A percentile compares a stretch with the other conserved stretches of the same genome.
Evolutionary conservation across 495 filamentous ascomycete genomes (phyloP).

Genomic region (Hypoxylon lienhwacheense): DNA sequence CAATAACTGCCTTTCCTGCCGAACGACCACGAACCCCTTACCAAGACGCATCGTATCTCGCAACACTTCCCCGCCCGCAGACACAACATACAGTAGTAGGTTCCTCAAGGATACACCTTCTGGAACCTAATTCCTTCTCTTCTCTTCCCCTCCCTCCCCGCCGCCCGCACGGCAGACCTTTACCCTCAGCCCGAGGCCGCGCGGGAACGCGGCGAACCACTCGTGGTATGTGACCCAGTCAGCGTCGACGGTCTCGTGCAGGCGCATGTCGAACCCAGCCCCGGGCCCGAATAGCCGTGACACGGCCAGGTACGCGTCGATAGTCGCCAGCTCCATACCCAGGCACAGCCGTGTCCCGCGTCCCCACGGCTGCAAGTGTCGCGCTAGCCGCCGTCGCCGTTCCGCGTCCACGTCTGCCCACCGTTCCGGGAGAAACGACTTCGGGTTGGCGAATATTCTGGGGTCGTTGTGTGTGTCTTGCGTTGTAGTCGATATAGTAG

Average conservation of each 20-base stretch:
- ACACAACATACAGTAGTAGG: too few relatives aligned
- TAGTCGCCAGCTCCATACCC: constrained; percentile 52
- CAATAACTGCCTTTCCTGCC: too few relatives aligned
- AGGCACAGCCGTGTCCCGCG: constrained; percentile 51
- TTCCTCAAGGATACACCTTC: too few relatives aligned
- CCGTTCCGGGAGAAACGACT: constrained; percentile 48
- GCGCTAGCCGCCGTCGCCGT: constrained; percentile 34
- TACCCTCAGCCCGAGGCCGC: constrained; percentile 20
- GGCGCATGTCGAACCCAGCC: constrained; percentile 14
- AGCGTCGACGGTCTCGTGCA: constrained; percentile 23
- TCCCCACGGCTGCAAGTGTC: constrained; percentile 49
- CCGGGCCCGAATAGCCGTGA: constrained; percentile 23
- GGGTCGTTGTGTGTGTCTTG: constrained; percentile 45
- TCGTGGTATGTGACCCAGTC: constrained; percentile 33
- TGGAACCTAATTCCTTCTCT: not conserved
- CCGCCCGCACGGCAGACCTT: not conserved
- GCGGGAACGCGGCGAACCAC: constrained; percentile 35
- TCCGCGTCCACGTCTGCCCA: constrained; percentile 48
- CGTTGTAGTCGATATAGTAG: constrained; percentile 32
- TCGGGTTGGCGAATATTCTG: constrained; percentile 41
- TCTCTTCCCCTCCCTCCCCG: not conserved
- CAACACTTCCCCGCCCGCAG: too few relatives aligned
- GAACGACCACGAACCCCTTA: too few relatives aligned
- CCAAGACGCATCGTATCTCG: too few relatives aligned
- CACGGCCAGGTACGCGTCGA: constrained; percentile 50